phyloP scores from a whole-genome alignment of 2,329 filamentous ascomycete genomes.

The Magnaporthiopsis rhizophila region DNA sequence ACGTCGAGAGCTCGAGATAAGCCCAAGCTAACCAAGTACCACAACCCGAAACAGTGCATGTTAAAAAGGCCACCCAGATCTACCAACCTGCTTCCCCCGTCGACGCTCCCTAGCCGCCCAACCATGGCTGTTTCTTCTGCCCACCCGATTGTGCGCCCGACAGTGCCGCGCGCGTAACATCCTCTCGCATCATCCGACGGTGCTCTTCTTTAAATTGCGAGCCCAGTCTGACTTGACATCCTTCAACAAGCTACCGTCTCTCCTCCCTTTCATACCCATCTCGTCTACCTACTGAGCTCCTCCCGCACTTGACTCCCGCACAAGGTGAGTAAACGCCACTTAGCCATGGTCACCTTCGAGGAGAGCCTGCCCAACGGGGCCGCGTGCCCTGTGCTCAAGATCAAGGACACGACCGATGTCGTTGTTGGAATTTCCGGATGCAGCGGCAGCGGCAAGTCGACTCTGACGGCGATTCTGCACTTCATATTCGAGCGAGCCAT shows the following conservation, averaged over 20 bases:
- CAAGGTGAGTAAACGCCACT: background rate
- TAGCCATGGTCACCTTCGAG: background rate
- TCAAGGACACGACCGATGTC: background rate
- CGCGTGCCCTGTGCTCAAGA: background rate
- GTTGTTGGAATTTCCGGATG: slow-evolving; percentile 4
- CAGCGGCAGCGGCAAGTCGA: slow-evolving; percentile 5
- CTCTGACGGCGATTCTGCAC: slow-evolving; percentile 1
- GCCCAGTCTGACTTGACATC: too few species aligned
- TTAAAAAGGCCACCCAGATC: background rate
- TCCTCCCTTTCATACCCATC: too few species aligned
- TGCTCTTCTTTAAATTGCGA: too few species aligned
- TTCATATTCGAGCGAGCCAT: background rate
- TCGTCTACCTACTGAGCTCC: background rate
- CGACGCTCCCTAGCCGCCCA: background rate
- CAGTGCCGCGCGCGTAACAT: background rate
- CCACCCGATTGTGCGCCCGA: background rate
- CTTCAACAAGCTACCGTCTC: background rate
- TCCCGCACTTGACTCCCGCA: background rate
- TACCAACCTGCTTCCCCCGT: background rate
- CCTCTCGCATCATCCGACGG: background rate
- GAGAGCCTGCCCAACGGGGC: background rate
- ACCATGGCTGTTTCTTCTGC: background rate
- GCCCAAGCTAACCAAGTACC: background rate
- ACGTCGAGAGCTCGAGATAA: background rate
- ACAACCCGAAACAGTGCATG: background rate